These are phyloP conservation scores for Sporothrix dimorphospora DNA, from an alignment of 2,329 filamentous ascomycete species.

Conservation along the genomic window DNA sequence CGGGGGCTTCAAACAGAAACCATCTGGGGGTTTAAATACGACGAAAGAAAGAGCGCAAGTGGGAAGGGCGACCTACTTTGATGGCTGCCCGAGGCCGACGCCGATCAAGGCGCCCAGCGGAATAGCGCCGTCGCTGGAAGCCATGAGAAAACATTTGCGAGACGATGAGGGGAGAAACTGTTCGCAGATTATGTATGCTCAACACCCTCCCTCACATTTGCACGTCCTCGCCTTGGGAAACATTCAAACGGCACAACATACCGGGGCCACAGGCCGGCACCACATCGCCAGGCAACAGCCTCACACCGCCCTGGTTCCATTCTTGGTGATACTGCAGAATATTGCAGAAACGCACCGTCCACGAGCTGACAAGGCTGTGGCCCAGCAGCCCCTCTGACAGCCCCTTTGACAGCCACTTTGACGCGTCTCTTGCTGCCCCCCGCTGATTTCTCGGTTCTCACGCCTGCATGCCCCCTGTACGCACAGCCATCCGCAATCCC, in stretches of 20 bases:
- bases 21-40: neutral
- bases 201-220: neutral
- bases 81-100: slow-evolving; percentile 13
- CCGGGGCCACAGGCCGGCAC: neutral
- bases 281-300: slow-evolving; percentile 11
- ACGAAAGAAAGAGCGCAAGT: neutral
- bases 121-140: neutral
- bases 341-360: neutral
- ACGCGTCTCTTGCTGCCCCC: neutral
- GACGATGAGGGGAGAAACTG: too few relatives aligned
- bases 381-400: neutral
- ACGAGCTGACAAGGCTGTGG: neutral
- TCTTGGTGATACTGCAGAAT: neutral
- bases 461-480: neutral
- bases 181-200: too few relatives aligned
- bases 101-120: neutral
- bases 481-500: neutral
- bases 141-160: neutral
- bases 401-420: neutral
- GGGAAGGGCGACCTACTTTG: neutral
- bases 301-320: neutral
- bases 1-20: neutral
- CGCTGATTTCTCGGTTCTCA: neutral
- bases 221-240: neutral
- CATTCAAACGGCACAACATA: neutral